A percentile compares a stretch with the other conserved stretches of the same genome.
Evolutionary conservation across 2,329 filamentous ascomycete species (phyloP).

Genomic region (Corinectria fuckeliana): DNA sequence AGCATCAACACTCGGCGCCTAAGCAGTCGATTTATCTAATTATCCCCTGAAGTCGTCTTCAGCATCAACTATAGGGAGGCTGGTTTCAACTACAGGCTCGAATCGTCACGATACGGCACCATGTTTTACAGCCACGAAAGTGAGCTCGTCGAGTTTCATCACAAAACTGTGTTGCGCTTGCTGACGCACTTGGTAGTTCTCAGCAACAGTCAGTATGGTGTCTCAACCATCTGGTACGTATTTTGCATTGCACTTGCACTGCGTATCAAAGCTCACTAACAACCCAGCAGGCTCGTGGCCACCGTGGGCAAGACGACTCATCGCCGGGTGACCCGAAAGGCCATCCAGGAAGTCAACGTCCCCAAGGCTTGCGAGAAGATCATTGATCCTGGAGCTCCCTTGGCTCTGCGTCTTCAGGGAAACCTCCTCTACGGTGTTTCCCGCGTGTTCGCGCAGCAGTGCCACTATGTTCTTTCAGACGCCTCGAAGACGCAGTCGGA

Average conservation of each 20-base stretch:
- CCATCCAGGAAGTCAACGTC: conserved; percentile 88
- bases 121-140: conserved; percentile 99
- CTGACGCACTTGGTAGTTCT: conserved; percentile 64
- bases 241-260: too few species aligned
- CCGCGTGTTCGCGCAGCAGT: conserved; percentile 86
- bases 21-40: not conserved
- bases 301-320: conserved; percentile 79
- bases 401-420: conserved; percentile 88
- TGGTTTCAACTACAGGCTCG: not conserved
- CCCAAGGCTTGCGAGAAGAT: conserved; percentile 89
- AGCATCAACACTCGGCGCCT: not conserved
- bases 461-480: conserved; percentile 82
- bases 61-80: not conserved
- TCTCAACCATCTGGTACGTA: conserved; percentile 89
- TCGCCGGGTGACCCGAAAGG: conserved; percentile 80
- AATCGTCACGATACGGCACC: conserved; percentile 10
- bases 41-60: not conserved
- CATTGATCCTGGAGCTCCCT: conserved; percentile 77
- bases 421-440: conserved; percentile 87
- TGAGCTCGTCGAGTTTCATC: conserved; percentile 49
- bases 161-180: not conserved
- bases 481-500: conserved; percentile 75
- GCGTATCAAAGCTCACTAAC: not conserved
- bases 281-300: conserved; percentile 77
- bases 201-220: conserved; percentile 85